Base-by-base conservation (phyloP, 148 eudicot genomes). In the Bassia scoparia region DNA sequence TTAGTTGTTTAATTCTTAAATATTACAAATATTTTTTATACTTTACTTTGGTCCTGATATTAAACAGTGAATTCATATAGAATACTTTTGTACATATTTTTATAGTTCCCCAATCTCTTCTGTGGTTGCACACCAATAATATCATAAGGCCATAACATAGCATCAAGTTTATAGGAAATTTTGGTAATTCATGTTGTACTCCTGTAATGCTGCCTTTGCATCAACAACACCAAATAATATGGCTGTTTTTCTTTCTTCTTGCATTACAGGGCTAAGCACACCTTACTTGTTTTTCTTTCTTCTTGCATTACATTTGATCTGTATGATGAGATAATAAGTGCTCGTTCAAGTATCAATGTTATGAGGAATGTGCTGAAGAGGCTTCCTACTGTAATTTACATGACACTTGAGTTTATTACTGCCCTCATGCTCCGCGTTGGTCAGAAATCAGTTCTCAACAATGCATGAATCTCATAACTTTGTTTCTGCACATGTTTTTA, bases 391-490 rank as follows among this genome's bases (percentile, higher is more conserved):
- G 97, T 91, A 48, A 94, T 91, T 77, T 94, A 85, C 81, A 91
- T 94, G 98, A 88, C 97, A 5, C 78, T 94, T 56, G 98, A 94
- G 85, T 80, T 94, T 70, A 71, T 94, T 79, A 94, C 98, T 59
- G 96, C 97, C 8, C 83, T 94, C 30, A 81, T 94, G 68, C 93
- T 88, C 44, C 92, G 91, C 76, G 96, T 94, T 78, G 84, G 96
- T 87, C 93, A 91, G 81, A 94, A 94, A 78, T 89, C 97, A 61
- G 85, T 87, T 82, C 96, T 94, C 71, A 91, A 91, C 88, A 94
- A 94, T 96, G 98, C 72, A 78, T 26, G 82, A 62, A 21, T 58
- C 27, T 10, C 59, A 65, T 20, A 30, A 24, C 27, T 43, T 5
- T 38, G 1, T 31, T 27, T 67, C 18, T 59, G 13, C 30, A 37